Base-by-base conservation (phyloP, 768 basidiomycete species). In the Amyloporia xantha region DNA sequence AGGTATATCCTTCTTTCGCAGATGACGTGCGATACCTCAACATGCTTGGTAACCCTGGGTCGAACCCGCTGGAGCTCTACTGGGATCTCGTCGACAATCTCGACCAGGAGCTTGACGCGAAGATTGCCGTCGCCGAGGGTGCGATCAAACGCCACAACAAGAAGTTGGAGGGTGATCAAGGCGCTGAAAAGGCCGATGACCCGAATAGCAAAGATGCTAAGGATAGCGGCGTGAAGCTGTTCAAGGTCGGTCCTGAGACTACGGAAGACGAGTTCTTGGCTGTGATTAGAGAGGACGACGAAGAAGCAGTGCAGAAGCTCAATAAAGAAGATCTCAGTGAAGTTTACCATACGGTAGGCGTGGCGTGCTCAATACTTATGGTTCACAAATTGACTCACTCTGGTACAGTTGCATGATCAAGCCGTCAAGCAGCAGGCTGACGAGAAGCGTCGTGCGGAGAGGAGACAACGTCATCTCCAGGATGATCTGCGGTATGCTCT, bases 401-500 rank as follows among this genome's bases (percentile, higher is more conserved):
- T 9, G 12, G 7, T 19, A 48, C 7, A 96, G 93, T 61, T 97
- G 19, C 86, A 80, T 45, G 79, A 82, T 6, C 74, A 74, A 48
- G 85, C 86, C 11, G 51, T 80, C 36, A 86, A 81, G 65, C 83
- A 83, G 53, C 84, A 86, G 28, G 85, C 86, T 2, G 89, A 92
- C 13, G 96, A 97, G 64, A 89, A 81, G 63, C 75, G 84, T n/a
- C 79, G 91, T 28, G 69, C 82, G 1, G 96, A 98, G 66, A 77
- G 92, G 49, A 83, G 77, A 59, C 81, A 85, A 50, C 78, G 94
- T 23, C 88, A 95, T 64, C 68, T 91, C 53, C 91, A 96, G 60
- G 96, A 99, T 66, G 96, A 98, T 61, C 73, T 99, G 30, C 84
- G 96, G 5, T 96, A 98, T 68, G 96, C 94, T 0, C 73, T 97